These are phyloP conservation scores for Phytophthora ramorum DNA, from an alignment of 352 stramenopile species.

Conservation along the genomic window DNA sequence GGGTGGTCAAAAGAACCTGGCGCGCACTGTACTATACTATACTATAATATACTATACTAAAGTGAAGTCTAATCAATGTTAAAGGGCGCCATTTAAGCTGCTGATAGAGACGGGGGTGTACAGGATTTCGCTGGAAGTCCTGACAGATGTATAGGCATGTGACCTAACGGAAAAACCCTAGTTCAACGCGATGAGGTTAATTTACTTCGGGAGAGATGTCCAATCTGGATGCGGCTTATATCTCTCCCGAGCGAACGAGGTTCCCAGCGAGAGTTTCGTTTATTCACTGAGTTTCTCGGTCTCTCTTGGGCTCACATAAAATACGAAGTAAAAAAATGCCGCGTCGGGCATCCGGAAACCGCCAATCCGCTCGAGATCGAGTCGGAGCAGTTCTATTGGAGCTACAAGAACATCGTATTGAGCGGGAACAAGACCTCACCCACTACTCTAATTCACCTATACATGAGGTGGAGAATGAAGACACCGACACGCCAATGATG, in stretches of 20 bases:
- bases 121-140: background rate
- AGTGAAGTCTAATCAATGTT: no score
- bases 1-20: no score
- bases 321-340: constrained; percentile 6
- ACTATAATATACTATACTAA: no score
- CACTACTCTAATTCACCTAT: background rate
- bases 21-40: no score
- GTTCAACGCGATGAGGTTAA: background rate
- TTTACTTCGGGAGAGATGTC: constrained; percentile 3
- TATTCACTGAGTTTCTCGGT: constrained; percentile 2
- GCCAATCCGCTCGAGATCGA: background rate
- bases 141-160: background rate
- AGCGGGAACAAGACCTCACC: background rate
- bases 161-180: background rate
- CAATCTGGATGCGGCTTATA: background rate
- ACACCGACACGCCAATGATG: background rate
- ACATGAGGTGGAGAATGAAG: background rate
- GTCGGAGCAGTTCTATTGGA: constrained; percentile 1
- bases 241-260: constrained; percentile 1
- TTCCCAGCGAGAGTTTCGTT: background rate
- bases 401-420: background rate
- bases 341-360: background rate
- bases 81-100: no score
- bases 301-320: background rate
- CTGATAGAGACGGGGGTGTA: no score